phyloP scores from a whole-genome alignment of 768 basidiomycete genomes.

The Tephrocybe sp. region DNA sequence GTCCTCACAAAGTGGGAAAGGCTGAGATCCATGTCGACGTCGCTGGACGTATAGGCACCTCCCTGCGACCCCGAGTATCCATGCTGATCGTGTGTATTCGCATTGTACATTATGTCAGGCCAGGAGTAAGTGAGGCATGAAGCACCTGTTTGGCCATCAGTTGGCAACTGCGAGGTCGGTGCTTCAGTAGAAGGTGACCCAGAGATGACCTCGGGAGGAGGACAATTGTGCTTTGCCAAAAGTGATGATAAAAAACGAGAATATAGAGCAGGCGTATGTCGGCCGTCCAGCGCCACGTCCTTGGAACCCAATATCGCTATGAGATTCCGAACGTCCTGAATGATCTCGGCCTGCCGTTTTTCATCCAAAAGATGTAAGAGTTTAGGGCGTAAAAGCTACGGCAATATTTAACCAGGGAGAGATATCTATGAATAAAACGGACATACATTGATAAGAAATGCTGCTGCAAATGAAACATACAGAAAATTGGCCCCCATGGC shows the following conservation, averaged over 20 bases:
- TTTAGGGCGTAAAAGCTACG: constrained; percentile 50
- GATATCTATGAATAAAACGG: neutral
- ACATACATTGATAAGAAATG: constrained; percentile 58
- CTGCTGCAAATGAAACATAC: constrained; percentile 56
- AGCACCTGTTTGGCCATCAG: constrained; percentile 21
- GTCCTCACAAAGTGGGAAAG: constrained; percentile 43
- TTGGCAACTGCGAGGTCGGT: constrained; percentile 18
- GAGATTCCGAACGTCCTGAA: constrained; percentile 39
- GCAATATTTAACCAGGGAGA: neutral
- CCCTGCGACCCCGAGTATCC: constrained; percentile 1
- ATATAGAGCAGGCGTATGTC: constrained; percentile 56
- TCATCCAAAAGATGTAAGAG: constrained; percentile 41
- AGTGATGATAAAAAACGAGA: constrained; percentile 53
- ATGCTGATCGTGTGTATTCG: neutral
- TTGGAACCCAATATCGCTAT: constrained; percentile 45
- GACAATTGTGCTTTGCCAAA: constrained; percentile 35
- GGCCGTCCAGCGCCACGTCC: constrained; percentile 52
- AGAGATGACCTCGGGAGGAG: constrained; percentile 3
- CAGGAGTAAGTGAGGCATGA: constrained; percentile 36
- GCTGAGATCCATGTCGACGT: constrained; percentile 46
- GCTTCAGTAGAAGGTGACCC: constrained; percentile 10
- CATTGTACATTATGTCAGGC: constrained; percentile 37
- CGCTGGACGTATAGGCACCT: constrained; percentile 13
- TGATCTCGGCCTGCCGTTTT: constrained; percentile 37
- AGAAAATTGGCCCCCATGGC: constrained; percentile 54